Evolutionary conservation across 2,329 filamentous ascomycete genomes (phyloP), one percentile per base, ranked within the genome.

Genomic region (Grosmannia huntii): DNA sequence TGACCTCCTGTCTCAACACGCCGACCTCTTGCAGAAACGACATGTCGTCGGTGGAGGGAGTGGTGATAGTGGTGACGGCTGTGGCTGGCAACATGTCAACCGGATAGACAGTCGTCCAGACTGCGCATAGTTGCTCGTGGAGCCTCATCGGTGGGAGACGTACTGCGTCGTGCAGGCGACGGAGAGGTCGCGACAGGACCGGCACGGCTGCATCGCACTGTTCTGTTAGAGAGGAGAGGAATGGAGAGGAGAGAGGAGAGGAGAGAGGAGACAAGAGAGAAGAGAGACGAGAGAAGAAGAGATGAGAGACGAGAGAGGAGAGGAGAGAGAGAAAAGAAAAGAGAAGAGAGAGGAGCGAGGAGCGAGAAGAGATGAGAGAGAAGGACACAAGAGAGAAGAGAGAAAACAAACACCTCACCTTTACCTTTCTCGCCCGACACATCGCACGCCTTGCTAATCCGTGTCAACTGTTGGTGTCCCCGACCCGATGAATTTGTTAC

Each of bases 1-100:
- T 7, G 27, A 4, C 27, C 36, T 2, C 2, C 9, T 14, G 31
- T 5, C 11, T 6, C 14, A n/a, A 4, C 19, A 86, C 80, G 14
- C 83, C 84, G 59, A 90, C 73, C 63, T 86, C 82, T 60, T 85
- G 78, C 53, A 87, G 76, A 64, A 90, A 82, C 3, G 80, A 83
- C 69, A 90, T 90, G 2, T 80, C 75, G 66, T 91, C 87, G 53
- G 84, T 78, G 76, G 50, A 51, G 27, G 46, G 38, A 2, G 55
- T 25, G 11, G 36, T 5, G 50, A 11, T 11, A 51, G 7, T 16
- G 5, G 36, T 4, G 36, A 38, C 14, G 36, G 36, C 14, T 7
- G 28, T 5, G 2, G 28, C 28, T 28, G 28, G 5, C 28, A 28
- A 4, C 5, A 14, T 10, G 7, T 14, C 12, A 3, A 10, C 33